phyloP scores from a whole-genome alignment of 148 eudicot species.

The Suaeda aralocaspica region DNA sequence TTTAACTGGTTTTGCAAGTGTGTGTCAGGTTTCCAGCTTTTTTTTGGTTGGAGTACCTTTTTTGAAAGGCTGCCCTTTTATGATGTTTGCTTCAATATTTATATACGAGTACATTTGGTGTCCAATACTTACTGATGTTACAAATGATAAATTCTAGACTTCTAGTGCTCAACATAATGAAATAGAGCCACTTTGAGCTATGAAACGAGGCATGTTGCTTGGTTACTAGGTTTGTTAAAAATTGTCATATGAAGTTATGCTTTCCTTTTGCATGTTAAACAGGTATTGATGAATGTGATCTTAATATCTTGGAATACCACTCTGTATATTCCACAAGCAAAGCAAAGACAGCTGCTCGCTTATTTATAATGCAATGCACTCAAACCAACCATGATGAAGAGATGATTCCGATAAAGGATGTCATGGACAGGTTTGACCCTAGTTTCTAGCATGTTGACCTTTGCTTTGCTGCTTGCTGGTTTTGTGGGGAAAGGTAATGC shows the following conservation, averaged over 20 bases:
- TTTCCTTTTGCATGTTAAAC: slow-evolving; percentile 24
- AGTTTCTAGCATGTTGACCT: background rate
- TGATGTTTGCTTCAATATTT: background rate
- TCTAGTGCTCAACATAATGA: background rate
- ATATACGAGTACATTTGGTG: too few species aligned
- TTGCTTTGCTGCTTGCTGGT: background rate
- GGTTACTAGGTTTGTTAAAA: background rate
- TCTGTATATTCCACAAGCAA: slow-evolving; percentile 64
- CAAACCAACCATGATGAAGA: slow-evolving; percentile 30
- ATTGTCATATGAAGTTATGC: background rate
- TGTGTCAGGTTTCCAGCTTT: background rate
- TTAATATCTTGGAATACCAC: slow-evolving; percentile 58
- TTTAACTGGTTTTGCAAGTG: background rate
- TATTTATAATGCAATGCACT: slow-evolving; percentile 59
- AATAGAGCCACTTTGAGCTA: too few species aligned
- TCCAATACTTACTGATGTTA: background rate
- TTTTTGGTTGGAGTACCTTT: background rate
- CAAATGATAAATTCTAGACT: too few species aligned
- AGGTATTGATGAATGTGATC: slow-evolving; percentile 49
- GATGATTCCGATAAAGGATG: slow-evolving; percentile 47
- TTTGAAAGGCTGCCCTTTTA: background rate
- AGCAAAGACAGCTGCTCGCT: slow-evolving; percentile 56
- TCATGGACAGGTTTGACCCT: slow-evolving; percentile 53
- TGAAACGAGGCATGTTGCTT: background rate
- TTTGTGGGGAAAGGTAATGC: background rate